Percentiles rank a stretch among this genome's conserved stretches.
Conservation (phyloP, 2,329 filamentous ascomycete species). For the Metarhizium brunneum region DNA sequence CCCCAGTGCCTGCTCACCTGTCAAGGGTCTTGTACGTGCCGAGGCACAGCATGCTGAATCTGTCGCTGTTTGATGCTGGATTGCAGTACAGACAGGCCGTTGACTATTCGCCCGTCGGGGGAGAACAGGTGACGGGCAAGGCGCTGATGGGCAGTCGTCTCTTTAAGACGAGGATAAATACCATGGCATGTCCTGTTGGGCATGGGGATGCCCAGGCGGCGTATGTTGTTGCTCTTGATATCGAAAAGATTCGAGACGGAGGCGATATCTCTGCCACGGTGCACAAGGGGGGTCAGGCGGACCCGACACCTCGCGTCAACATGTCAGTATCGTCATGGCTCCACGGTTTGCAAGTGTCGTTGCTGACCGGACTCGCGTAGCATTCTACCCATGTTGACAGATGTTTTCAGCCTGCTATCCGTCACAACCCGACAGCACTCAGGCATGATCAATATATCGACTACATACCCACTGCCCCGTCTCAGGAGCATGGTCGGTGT, state of each 20-base stretch:
- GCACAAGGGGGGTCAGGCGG: not conserved
- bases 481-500: not conserved
- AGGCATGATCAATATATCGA: not conserved
- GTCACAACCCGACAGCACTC: not conserved
- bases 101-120: not conserved
- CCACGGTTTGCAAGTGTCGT: not conserved
- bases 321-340: not conserved
- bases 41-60: slow-evolving; percentile 1
- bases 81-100: not conserved
- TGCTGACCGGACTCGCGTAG: not conserved
- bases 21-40: slow-evolving; percentile 6
- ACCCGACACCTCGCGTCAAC: not conserved
- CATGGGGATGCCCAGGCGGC: not conserved
- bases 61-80: slow-evolving; percentile 1
- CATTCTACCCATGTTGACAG: slow-evolving; percentile 1
- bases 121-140: not conserved
- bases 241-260: not conserved
- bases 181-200: not conserved
- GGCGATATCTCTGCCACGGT: slow-evolving; percentile 2
- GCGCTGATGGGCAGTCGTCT: slow-evolving; percentile 4
- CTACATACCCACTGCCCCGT: not conserved
- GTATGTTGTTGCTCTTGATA: not conserved
- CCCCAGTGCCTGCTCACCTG: not conserved
- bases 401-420: slow-evolving; percentile 3
- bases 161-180: slow-evolving; percentile 4